phyloP scores from a whole-genome alignment of 257 asterid genomes.

The Ajuga chamaepitys region DNA sequence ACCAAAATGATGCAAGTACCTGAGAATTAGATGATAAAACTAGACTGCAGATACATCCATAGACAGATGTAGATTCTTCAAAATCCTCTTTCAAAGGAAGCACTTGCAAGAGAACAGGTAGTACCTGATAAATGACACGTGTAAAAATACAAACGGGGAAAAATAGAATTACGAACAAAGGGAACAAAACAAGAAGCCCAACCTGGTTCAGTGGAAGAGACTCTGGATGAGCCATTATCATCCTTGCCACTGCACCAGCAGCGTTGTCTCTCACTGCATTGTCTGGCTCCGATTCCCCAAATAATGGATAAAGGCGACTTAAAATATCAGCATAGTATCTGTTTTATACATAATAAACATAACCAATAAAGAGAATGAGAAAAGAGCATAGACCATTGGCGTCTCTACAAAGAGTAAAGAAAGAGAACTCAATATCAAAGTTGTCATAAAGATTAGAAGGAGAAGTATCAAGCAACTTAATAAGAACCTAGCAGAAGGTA shows the following conservation, averaged over 20 bases:
- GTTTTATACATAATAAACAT: constrained; percentile 25
- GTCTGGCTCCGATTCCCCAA: constrained; percentile 89
- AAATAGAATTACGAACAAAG: too few relatives aligned
- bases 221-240: constrained; percentile 87
- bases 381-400: constrained; percentile 34
- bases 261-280: constrained; percentile 97
- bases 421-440: not conserved
- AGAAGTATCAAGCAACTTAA: not conserved
- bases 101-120: constrained; percentile 81
- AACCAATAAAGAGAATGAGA: constrained; percentile 11
- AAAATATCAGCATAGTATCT: constrained; percentile 67
- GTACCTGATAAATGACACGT: constrained; percentile 50
- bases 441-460: not conserved
- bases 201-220: constrained; percentile 88
- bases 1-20: constrained; percentile 35
- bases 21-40: constrained; percentile 84
- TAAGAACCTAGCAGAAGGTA: not conserved
- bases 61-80: constrained; percentile 80
- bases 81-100: constrained; percentile 95
- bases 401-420: constrained; percentile 30
- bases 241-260: constrained; percentile 99
- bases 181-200: constrained; percentile 3
- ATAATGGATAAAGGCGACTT: constrained; percentile 68
- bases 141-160: not conserved
- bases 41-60: constrained; percentile 79